Base-by-base conservation (phyloP, 768 basidiomycete species). In the Naganishia friedmannii region DNA sequence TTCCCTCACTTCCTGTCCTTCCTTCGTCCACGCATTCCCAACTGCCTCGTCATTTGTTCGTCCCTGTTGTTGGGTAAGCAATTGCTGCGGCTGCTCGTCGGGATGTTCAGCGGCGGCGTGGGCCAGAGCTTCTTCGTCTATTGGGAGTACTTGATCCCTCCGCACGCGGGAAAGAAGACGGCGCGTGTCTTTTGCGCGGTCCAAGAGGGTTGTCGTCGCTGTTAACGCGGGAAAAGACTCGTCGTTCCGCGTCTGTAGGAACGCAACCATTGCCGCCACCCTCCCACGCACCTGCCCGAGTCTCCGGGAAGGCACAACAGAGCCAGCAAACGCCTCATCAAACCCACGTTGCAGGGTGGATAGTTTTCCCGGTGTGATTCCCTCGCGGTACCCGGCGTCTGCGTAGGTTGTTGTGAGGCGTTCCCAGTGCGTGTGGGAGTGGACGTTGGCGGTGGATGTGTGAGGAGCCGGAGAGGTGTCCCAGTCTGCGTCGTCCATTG, bases 321-420 rank as follows among this genome's bases (percentile, higher is more conserved):
- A 74, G 0, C 31, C 28, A 0, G 88, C 87, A 76, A 92, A 97
- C 1, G 91, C 93, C 3, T 84, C 83, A 80, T 99, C 92, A 76
- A 99, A 98, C 0, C 95, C 95, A 72, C 88, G 84, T 76, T 99
- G 95, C 1, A 97, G 84, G 2, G 88, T 88, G 0, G 86, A 84
- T 78, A 94, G 90, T 79, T 97, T 98, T 3, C 95, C 95, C 4
- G 89, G 88, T 0, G 88, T 90, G 75, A 98, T 95, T 7, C 95
- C 95, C 82, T 97, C 94, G n/a, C 95, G 87, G 77, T 97, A 97
- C 1, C 95, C 95, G 21, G 87, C 87, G 71, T 81, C 80, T 19
- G 72, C 71, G 69, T 80, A 80, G 55, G 69, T 70, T 29, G 74
- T 78, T 19, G 74, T 70, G 6, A 81, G 29, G 7, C 78, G 67